These are phyloP conservation scores for Microsporum ferrugineum DNA, from an alignment of 2,329 filamentous ascomycete genomes.

Conservation along the genomic window DNA sequence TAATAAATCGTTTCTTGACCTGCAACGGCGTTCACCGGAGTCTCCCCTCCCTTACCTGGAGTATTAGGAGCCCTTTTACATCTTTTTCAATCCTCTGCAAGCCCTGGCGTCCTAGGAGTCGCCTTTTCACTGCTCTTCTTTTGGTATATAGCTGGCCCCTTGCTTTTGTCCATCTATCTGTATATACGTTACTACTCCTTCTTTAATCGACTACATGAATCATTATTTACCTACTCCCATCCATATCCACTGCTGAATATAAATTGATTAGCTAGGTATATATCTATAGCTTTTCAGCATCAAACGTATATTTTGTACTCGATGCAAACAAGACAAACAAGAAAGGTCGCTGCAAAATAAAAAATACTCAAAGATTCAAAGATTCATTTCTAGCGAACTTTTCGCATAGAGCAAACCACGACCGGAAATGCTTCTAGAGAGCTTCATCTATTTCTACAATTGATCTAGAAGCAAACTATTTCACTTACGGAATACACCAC, in stretches of 20 bases:
- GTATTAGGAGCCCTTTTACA: neutral
- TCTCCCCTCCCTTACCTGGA: neutral
- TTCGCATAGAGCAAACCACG: neutral
- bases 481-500: neutral
- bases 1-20: neutral
- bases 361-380: neutral
- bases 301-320: neutral
- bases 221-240: neutral
- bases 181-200: neutral
- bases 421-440: too few relatives aligned
- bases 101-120: constrained; percentile 5
- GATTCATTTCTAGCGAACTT: neutral
- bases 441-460: neutral
- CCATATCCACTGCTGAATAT: neutral
- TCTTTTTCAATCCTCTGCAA: neutral
- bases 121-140: neutral
- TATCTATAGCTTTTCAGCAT: neutral
- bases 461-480: neutral
- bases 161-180: neutral
- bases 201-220: neutral
- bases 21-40: neutral
- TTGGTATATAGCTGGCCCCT: neutral
- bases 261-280: too few relatives aligned
- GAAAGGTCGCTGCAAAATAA: neutral
- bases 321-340: constrained; percentile 6